Evolutionary conservation across 805 yeast species (phyloP), one percentile per base, ranked within the genome.

Genomic region (Saturnispora besseyi): DNA sequence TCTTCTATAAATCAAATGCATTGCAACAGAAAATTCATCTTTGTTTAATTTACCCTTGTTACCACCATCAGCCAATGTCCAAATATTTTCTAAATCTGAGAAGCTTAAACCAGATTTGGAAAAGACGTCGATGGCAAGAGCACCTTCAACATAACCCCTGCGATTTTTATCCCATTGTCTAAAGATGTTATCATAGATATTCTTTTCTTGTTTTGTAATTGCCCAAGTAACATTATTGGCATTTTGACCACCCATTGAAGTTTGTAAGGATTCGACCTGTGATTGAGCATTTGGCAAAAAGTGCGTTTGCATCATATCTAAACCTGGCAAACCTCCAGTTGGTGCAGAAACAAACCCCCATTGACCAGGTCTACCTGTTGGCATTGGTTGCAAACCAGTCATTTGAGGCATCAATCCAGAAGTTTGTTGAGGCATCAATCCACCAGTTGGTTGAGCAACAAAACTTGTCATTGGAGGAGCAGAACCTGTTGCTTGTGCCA

Each of bases 21-120:
- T 93, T 31, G 98, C 97, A 33, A 93, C 89, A 0, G 96, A 84
- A 70, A 91, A 93, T 65, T 88, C 96, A 63, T 91, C 96, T 59
- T 79, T 81, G 63, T 87, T 86, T 57, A 91, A 78, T 62, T 78
- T 81, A 4, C 97, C 96, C 49, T 84, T 76, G 64, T 89, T 85
- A 49, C 82, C 81, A 13, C 82, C 77, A 64, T 93, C 98, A 50
- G 90, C 79, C 56, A 91, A 74, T 45, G 80, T 86, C 99, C 99
- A 91, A 54, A 93, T 89, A 40, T 81, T 75, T 65, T 90, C 98
- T 54, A 91, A 74, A 59, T 90, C 97, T 4, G 80, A 73, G 65
- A 96, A 81, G 50, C 82, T 75, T 57, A 93, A 77, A 2, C 98
- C 98, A 21, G 96, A 85, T 68, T 93, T 91, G 49, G 93, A 82